Base-by-base conservation (phyloP, 768 basidiomycete species). In the Multifurca ochricompacta region DNA sequence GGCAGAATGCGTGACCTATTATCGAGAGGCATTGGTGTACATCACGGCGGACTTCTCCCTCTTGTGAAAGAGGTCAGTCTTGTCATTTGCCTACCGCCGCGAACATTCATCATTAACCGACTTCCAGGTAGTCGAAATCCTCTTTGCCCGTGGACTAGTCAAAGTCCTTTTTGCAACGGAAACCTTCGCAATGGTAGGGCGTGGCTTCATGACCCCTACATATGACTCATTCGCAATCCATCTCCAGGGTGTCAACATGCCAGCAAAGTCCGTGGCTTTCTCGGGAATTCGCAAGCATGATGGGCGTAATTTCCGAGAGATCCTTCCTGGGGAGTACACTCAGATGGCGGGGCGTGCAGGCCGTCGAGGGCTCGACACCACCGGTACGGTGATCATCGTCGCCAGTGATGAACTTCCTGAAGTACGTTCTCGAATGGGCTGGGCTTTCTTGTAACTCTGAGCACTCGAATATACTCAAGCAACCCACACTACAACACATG, bases 331-430 rank as follows among this genome's bases (percentile, higher is more conserved):
- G 36, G 92, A 93, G 70, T 97, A 97, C 66, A 99, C 95, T 0
- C 96, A 99, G 64, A 99, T 99, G 96, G 94, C 96, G 7, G 96
- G 96, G 5, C 86, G 96, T 61, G 96, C 96, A 14, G 96, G 96
- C 21, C 84, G 96, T 31, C 86, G 96, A 67, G 96, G 96, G 10
- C 73, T 99, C 27, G 96, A 99, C 66, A 73, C 86, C 4, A 98
- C 93, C 0, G 96, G 96, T 34, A 96, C 94, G 0, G 96, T 99
- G 9, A 84, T 99, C 62, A 88, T 99, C 49, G 77, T 90, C 45
- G 81, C 82, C 0, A 83, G 84, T 58, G 88, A 92, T 59, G 80
- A 86, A 27, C 67, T 96, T 9, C 95, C 96, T 18, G 91, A 96
- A 65, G 94, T 92, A 68, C 46, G 73, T 62, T 18, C 23, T 31